Conservation (phyloP, 2,329 filamentous ascomycete genomes). For the Raffaelea ambrosiae region DNA sequence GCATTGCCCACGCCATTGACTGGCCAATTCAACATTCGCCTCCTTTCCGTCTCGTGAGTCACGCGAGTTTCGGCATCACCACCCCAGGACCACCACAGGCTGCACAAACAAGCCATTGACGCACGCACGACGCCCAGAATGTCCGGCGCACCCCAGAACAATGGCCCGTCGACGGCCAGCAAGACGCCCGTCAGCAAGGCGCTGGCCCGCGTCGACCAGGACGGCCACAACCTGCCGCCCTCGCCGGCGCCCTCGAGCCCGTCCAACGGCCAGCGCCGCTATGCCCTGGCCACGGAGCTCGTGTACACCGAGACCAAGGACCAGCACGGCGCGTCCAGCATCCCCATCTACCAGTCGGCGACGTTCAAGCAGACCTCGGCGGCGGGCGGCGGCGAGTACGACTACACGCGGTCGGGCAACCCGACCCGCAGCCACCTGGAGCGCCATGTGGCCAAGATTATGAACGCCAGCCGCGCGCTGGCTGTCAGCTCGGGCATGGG, state of each 20-base stretch:
- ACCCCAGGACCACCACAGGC: too few species aligned
- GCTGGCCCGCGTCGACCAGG: conserved; percentile 57
- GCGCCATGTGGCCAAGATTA: conserved; percentile 95
- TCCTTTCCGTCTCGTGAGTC: too few species aligned
- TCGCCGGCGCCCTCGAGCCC: conserved; percentile 92
- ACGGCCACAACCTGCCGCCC: conserved; percentile 78
- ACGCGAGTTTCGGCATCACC: too few species aligned
- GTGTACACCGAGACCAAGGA: conserved; percentile 95
- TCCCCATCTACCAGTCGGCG: conserved; percentile 96
- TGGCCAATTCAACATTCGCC: too few species aligned
- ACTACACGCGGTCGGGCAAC: conserved; percentile 97
- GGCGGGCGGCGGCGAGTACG: conserved; percentile 78
- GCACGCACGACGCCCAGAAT: too few species aligned
- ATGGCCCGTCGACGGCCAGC: neutral
- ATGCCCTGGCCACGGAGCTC: conserved; percentile 89
- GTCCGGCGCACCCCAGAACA: too few species aligned
- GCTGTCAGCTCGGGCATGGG: conserved; percentile 97
- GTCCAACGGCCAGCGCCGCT: conserved; percentile 68
- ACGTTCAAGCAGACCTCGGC: conserved; percentile 93
- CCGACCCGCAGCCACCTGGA: conserved; percentile 94
- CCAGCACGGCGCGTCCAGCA: conserved; percentile 93
- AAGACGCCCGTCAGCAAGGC: conserved; percentile 38
- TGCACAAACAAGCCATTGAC: too few species aligned
- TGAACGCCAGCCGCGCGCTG: conserved; percentile 85
- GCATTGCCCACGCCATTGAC: too few species aligned